Base-by-base conservation (phyloP, 768 basidiomycete genomes). In the Postia placenta region DNA sequence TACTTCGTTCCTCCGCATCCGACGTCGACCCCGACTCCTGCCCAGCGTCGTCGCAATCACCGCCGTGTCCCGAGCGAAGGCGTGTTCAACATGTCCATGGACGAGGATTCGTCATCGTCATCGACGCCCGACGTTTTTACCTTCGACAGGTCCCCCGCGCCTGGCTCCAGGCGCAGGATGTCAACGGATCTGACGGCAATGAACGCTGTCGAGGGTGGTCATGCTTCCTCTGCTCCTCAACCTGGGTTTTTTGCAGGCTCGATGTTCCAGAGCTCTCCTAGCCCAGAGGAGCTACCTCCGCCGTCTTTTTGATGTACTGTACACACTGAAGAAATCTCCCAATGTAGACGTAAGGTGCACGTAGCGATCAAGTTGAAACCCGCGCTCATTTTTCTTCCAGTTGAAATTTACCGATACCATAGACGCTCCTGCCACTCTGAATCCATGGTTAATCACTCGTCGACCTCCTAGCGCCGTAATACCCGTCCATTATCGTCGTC, bases 261-360 rank as follows among this genome's bases (percentile, higher is more conserved):
- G 26, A 71, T 75, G 60, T 90, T 88, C 79, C 87, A 89, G 74
- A 90, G 88, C 72, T 87, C 85, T 50, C 87, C 87, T 14, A 87
- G 83, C 59, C 87, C 87, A 45, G 87, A 89, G 52, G 86, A 86
- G 61, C 68, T 90, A 42, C 87, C 87, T 40, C 77, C 80, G 52
- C 85, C 85, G 48, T 69, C 74, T 55, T 81, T 85, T 61, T 74
- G 64, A 74, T 64, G 56, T 60, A 61, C 56, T 56, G 47, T 56
- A 50, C 41, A 41, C 27, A 5, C 39, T 39, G 44, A 55, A 60
- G 59, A 62, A 51, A 62, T 60, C 62, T 49, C 36, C 50, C 62
- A 67, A 66, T 66, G 69, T 73, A 70, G 59, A 73, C 71, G 72
- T 74, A 33, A 33, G 30, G 30, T 33, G 15, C 15, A 33, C 30